phyloP scores from a whole-genome alignment of 225 moss, liverwort and hornwort species.

The Lunularia cruciata region DNA sequence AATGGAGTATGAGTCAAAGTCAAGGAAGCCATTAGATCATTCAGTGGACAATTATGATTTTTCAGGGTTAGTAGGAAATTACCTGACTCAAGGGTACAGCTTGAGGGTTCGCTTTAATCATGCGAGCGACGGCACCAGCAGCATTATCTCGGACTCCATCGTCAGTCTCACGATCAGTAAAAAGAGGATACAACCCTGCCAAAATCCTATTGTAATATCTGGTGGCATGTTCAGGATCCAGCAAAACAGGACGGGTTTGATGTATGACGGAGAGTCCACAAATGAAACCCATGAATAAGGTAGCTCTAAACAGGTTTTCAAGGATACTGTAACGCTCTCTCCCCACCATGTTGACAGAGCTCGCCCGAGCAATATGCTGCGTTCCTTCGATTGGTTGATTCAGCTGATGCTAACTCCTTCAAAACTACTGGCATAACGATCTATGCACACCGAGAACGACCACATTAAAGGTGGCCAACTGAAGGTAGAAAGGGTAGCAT shows the following conservation, averaged over 20 bases:
- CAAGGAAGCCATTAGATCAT: too few relatives aligned
- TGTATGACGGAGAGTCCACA: too few relatives aligned
- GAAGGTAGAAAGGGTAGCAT: not conserved
- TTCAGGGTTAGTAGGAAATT: not conserved
- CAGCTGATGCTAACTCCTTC: slow-evolving; percentile 72
- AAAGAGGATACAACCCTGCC: slow-evolving; percentile 75
- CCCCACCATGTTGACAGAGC: slow-evolving; percentile 85
- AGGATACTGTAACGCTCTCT: slow-evolving; percentile 70
- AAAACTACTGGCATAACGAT: slow-evolving; percentile 74
- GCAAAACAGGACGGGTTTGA: too few relatives aligned
- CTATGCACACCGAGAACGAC: slow-evolving; percentile 34
- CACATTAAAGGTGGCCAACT: not conserved
- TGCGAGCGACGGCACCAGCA: slow-evolving; percentile 94
- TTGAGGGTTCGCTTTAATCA: slow-evolving; percentile 79
- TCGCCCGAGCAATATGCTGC: slow-evolving; percentile 95
- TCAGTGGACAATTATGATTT: too few relatives aligned
- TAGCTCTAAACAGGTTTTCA: not conserved
- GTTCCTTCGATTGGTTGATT: slow-evolving; percentile 88
- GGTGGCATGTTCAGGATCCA: slow-evolving; percentile 23
- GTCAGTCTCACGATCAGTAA: slow-evolving; percentile 74
- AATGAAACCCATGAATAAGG: not conserved
- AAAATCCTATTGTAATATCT: slow-evolving; percentile 74
- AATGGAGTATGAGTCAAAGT: too few relatives aligned
- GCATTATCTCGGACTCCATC: slow-evolving; percentile 91
- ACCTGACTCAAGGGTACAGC: slow-evolving; percentile 90